Base-by-base conservation (phyloP, 148 eudicot genomes). In the Diospyros lotus region DNA sequence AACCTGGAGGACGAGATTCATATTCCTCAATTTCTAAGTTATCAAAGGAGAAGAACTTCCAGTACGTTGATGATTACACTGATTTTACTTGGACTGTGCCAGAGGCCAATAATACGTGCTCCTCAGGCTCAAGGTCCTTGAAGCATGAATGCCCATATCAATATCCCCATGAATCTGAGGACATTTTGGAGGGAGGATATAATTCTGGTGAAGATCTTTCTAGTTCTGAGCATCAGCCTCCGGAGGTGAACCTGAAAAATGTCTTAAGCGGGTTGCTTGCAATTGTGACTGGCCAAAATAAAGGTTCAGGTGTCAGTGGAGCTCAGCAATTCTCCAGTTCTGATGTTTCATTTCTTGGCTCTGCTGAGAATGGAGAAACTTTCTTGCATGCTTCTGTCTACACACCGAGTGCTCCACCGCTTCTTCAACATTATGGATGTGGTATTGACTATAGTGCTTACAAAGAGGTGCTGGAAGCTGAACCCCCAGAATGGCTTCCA, bases 401-500 rank as follows among this genome's bases (percentile, higher is more conserved):
- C 79, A 91, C 87, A 53, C 99, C 99, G 4, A 96, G 99, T 84
- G 99, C 99, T 44, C 99, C 99, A 14, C 99, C 99, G 48, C 89
- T 96, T 55, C 78, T 93, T 54, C 90, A 91, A 80, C 92, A 85
- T 4, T 79, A 78, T 70, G 85, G 87, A n/a, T 79, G 76, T 70
- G 85, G 87, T 15, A 81, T 89, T 52, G 88, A 89, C 70, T 88
- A 84, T 71, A 84, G 76, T 84, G 88, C 87, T 53, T 93, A 84
- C 76, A 93, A 88, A 84, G 97, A 96, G 44, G 86, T 93, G 46
- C 82, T 96, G 84, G 98, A 96, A 82, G 89, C 97, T 76, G 99
- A 93, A 71, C 99, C 99, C 28, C 98, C 97, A 10, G 99, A 96
- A 73, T 96, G 99, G 99, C 89, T 93, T 80, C 99, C 92, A 40